Base-by-base conservation (phyloP, 2,329 filamentous ascomycete species). In the Diaporthe sp. region DNA sequence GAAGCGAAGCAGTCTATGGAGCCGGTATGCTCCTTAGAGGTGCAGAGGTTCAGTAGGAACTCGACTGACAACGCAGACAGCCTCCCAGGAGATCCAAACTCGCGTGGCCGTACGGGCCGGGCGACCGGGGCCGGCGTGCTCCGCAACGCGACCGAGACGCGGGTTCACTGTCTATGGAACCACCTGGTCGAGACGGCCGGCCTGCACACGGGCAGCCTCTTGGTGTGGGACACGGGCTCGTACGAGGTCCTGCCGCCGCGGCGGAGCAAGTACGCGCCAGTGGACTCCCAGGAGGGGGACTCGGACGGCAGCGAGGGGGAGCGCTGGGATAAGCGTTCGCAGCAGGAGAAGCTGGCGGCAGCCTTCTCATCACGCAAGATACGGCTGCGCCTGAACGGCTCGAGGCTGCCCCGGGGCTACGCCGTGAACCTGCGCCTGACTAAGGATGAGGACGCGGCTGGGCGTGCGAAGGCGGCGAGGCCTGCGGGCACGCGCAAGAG, bases 171-270 rank as follows among this genome's bases (percentile, higher is more conserved):
- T 79, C 79, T 92, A 44, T 91, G 89, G 89, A 92, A 91, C 75
- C 90, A 92, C 77, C 86, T 92, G 12, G 87, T 91, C 72, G 91
- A 92, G 79, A 90, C 89, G 1, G 90, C 87, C 4, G 90, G 89
- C 3, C 42, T 79, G 2, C 81, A 83, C 19, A 91, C 90, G 4
- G 91, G 90, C 2, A 91, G 89, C 12, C 85, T 92, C 75, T 83
- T 92, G 13, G 89, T 92, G 55, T 92, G 91, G 91, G 91, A 92
- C 78, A 91, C 89, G 1, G 91, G 90, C 3, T 88, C 88, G 44
- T 92, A 91, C 78, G 85, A 86, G 58, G 80, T 92, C 15, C 83
- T 92, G 17, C 86, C 88, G 10, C 84, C 80, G n/a, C 79, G 76
- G 46, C 82, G 78, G 69, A 83, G 83, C 65, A 79, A 80, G 0